A percentile compares a stretch with the other conserved stretches of the same genome.
Conservation (phyloP, 1,284 basidiomycete genomes). For the Prillingera fragicola region DNA sequence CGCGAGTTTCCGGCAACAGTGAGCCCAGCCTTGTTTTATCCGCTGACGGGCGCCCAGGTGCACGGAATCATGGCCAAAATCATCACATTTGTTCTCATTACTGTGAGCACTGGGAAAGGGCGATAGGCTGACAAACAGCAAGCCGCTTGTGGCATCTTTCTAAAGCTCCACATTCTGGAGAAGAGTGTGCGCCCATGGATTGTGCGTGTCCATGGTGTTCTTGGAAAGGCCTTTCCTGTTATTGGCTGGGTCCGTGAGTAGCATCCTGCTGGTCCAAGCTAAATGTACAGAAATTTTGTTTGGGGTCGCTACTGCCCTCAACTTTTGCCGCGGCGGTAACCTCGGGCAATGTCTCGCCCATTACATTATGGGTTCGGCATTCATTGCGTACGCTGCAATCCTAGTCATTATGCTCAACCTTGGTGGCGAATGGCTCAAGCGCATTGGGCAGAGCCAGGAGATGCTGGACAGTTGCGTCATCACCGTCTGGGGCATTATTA, state of each 20-base stretch:
- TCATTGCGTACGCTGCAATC: constrained; percentile 79
- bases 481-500: constrained; percentile 73
- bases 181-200: constrained; percentile 66
- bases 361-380: constrained; percentile 80
- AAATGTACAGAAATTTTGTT: constrained; percentile 49
- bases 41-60: constrained; percentile 24
- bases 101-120: constrained; percentile 30
- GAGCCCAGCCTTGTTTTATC: constrained; percentile 6
- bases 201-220: constrained; percentile 66
- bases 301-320: constrained; percentile 44
- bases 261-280: constrained; percentile 46
- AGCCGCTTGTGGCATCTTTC: constrained; percentile 72
- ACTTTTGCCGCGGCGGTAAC: constrained; percentile 63
- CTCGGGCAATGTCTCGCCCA: constrained; percentile 80
- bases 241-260: constrained; percentile 79
- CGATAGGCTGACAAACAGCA: constrained; percentile 50
- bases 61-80: constrained; percentile 69
- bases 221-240: constrained; percentile 81
- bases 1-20: constrained; percentile 64
- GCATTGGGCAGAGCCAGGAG: constrained; percentile 59
- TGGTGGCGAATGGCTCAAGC: constrained; percentile 74
- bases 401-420: constrained; percentile 76
- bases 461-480: constrained; percentile 89
- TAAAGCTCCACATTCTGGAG: constrained; percentile 89
- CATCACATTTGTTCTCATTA: constrained; percentile 59